phyloP scores from a whole-genome alignment of 179 eudicot genomes.

The Silene coronaria region DNA sequence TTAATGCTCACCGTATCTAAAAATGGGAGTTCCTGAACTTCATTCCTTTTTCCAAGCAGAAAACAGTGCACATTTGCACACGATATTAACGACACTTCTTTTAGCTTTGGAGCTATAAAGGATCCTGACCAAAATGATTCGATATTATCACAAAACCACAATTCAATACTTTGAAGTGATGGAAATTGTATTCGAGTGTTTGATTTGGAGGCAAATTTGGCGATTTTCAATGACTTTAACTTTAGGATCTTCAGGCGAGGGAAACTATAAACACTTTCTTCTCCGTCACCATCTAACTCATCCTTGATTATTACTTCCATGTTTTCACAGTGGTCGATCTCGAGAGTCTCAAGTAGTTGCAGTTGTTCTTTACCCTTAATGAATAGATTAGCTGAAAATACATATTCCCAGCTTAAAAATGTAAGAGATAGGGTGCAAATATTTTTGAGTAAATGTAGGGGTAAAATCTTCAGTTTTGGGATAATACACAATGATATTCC shows the following conservation, averaged over 20 bases:
- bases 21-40: not conserved
- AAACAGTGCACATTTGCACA: not conserved
- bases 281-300: not conserved
- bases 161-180: not conserved
- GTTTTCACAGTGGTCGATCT: not conserved
- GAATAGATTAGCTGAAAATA: not conserved
- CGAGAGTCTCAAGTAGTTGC: not conserved
- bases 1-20: too few species aligned
- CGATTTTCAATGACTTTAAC: not conserved
- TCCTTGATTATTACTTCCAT: constrained; percentile 5
- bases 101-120: too few species aligned
- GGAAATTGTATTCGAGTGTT: not conserved
- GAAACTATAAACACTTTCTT: not conserved
- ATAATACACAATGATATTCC: not conserved
- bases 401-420: not conserved
- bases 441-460: not conserved
- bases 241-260: not conserved
- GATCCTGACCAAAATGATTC: constrained; percentile 6
- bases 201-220: not conserved
- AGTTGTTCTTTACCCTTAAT: not conserved
- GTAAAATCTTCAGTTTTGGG: not conserved
- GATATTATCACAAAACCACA: not conserved
- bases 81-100: not conserved
- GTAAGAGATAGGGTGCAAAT: not conserved
- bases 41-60: not conserved